Percentiles rank a stretch among this genome's conserved stretches.
Conservation (phyloP, 1,284 basidiomycete species). For the Leucoagaricus sp. region DNA sequence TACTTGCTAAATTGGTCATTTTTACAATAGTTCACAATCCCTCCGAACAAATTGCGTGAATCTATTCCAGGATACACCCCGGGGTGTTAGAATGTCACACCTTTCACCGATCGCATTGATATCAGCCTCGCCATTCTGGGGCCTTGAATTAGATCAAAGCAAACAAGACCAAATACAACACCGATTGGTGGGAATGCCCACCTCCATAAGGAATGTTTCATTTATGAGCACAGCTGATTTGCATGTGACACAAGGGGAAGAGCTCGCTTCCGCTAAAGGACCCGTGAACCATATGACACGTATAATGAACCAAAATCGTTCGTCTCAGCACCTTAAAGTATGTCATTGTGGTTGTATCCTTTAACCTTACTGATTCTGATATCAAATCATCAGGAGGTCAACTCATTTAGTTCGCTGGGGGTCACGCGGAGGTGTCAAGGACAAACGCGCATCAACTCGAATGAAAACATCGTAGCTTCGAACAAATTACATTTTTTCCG, state of each 20-base stretch:
- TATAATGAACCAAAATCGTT: not conserved
- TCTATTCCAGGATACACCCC: too few species aligned
- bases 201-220: slow-evolving; percentile 79
- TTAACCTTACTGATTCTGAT: not conserved
- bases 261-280: too few species aligned
- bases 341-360: not conserved
- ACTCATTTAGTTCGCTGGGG: not conserved
- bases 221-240: not conserved
- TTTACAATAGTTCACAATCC: too few species aligned
- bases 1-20: too few species aligned
- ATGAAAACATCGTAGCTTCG: too few species aligned
- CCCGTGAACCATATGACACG: not conserved
- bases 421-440: not conserved
- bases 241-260: not conserved
- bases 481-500: not conserved
- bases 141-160: too few species aligned
- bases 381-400: not conserved
- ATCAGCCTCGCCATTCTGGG: too few species aligned
- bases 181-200: slow-evolving; percentile 95
- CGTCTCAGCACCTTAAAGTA: too few species aligned
- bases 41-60: too few species aligned
- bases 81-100: too few species aligned
- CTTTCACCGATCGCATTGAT: too few species aligned
- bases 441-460: too few species aligned
- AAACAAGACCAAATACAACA: slow-evolving; percentile 63